Conservation (phyloP, 257 asterid species). For the Scutellaria baicalensis region DNA sequence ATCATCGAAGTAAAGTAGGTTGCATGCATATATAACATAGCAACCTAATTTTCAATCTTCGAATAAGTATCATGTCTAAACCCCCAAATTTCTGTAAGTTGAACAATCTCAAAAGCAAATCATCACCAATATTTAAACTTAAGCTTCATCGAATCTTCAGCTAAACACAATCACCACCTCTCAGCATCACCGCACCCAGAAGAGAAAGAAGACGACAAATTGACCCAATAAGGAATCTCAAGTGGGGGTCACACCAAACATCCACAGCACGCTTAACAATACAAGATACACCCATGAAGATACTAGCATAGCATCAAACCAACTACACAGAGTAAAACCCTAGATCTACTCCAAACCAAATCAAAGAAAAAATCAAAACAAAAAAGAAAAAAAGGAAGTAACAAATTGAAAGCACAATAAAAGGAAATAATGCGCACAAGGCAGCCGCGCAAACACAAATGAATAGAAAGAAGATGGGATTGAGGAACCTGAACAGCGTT, state of each 20-base stretch:
- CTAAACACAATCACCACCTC: not conserved
- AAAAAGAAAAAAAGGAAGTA: not conserved
- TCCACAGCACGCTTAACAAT: not conserved
- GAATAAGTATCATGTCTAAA: not conserved
- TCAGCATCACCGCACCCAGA: not conserved
- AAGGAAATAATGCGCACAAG: not conserved
- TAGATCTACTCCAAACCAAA: constrained; percentile 27
- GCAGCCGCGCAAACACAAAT: not conserved
- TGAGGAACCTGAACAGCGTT: constrained; percentile 84
- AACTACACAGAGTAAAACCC: constrained; percentile 20
- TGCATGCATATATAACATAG: not conserved
- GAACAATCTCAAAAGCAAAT: not conserved
- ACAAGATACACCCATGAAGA: not conserved
- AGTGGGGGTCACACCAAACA: not conserved
- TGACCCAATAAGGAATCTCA: not conserved
- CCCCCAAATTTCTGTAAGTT: not conserved
- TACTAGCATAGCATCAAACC: not conserved
- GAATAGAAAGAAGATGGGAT: not conserved
- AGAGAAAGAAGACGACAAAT: not conserved
- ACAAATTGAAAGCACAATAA: not conserved
- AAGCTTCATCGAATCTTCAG: not conserved
- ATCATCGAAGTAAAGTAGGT: not conserved
- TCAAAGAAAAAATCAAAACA: not conserved
- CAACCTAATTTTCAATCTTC: not conserved
- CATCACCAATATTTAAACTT: not conserved